A percentile compares a stretch with the other conserved stretches of the same genome.
These are phyloP conservation scores for Saccharomycopsis amapae DNA, from an alignment of 805 yeast species.

Conservation along the genomic window DNA sequence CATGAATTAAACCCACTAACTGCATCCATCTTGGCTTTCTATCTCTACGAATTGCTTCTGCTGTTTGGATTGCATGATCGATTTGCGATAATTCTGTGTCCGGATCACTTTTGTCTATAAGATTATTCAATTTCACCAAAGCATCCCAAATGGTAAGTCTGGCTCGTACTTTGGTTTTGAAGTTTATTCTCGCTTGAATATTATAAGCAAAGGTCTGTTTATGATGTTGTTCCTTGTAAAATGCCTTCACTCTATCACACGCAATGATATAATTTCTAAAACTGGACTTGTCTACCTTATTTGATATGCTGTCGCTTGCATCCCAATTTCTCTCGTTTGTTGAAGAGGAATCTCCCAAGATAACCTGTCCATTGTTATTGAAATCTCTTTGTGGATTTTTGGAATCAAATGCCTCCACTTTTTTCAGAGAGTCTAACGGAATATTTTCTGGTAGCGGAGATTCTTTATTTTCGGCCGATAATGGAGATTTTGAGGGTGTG, in stretches of 20 bases:
- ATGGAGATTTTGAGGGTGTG: background rate
- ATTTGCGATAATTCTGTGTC: conserved; percentile 70
- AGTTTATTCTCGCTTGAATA: conserved; percentile 62
- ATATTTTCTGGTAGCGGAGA: too few species aligned
- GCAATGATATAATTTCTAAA: conserved; percentile 66
- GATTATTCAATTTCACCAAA: conserved; percentile 48
- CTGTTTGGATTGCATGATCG: conserved; percentile 70
- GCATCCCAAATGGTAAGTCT: conserved; percentile 71
- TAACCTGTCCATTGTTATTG: background rate
- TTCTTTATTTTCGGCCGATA: background rate
- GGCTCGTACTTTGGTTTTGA: conserved; percentile 60
- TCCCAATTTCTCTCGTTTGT: conserved; percentile 2
- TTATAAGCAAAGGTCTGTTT: conserved; percentile 68
- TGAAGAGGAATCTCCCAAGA: background rate
- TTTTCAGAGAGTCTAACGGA: background rate
- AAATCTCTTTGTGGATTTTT: background rate
- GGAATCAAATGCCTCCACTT: background rate
- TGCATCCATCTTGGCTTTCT: conserved; percentile 73
- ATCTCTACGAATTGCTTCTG: conserved; percentile 64
- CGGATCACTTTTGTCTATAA: conserved; percentile 67
- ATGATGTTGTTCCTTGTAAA: conserved; percentile 62
- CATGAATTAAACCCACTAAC: conserved; percentile 65
- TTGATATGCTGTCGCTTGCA: conserved; percentile 20
- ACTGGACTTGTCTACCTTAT: conserved; percentile 30
- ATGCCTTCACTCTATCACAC: conserved; percentile 56